Percentiles rank a stretch among this genome's conserved stretches.
Conservation (phyloP, 2,329 filamentous ascomycete species). For the Elsinoe perseae region DNA sequence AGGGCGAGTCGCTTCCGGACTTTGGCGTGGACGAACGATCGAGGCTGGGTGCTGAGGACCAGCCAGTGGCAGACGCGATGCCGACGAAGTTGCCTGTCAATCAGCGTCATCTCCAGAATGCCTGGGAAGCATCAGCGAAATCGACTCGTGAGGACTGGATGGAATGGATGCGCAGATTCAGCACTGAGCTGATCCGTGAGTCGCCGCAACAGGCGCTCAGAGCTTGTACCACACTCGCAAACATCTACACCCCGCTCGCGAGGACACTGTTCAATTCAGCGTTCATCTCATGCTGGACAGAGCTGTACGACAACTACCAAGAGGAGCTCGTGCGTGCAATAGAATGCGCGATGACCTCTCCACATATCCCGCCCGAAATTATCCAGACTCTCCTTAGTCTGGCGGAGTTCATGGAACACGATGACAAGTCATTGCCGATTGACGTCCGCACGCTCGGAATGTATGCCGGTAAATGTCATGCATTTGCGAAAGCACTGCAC, state of each 20-base stretch:
- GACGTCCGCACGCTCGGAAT: slow-evolving; percentile 91
- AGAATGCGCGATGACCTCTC: slow-evolving; percentile 87
- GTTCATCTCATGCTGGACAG: slow-evolving; percentile 98
- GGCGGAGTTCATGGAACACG: slow-evolving; percentile 99
- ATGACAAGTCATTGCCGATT: slow-evolving; percentile 95
- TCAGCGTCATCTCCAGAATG: slow-evolving; percentile 90
- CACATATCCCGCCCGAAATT: slow-evolving; percentile 92
- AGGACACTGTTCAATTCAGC: slow-evolving; percentile 96
- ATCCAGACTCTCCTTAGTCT: slow-evolving; percentile 89
- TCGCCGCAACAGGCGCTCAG: slow-evolving; percentile 92
- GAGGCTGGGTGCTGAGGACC: slow-evolving; percentile 62
- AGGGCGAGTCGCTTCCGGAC: slow-evolving; percentile 89
- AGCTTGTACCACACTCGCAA: slow-evolving; percentile 85
- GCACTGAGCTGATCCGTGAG: slow-evolving; percentile 87
- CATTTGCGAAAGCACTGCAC: slow-evolving; percentile 94
- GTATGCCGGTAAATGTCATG: slow-evolving; percentile 93
- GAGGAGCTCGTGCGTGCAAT: slow-evolving; percentile 95
- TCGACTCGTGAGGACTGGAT: slow-evolving; percentile 99
- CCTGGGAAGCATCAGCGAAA: slow-evolving; percentile 95
- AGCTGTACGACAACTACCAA: slow-evolving; percentile 93
- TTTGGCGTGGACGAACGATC: slow-evolving; percentile 80
- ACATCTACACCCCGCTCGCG: slow-evolving; percentile 83
- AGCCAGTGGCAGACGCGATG: slow-evolving; percentile 59
- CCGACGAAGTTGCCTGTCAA: slow-evolving; percentile 91
- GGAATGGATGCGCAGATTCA: slow-evolving; percentile 96